Evolutionary conservation across 2,329 filamentous ascomycete genomes (phyloP).

Genomic region (Tolypocladium sp.): DNA sequence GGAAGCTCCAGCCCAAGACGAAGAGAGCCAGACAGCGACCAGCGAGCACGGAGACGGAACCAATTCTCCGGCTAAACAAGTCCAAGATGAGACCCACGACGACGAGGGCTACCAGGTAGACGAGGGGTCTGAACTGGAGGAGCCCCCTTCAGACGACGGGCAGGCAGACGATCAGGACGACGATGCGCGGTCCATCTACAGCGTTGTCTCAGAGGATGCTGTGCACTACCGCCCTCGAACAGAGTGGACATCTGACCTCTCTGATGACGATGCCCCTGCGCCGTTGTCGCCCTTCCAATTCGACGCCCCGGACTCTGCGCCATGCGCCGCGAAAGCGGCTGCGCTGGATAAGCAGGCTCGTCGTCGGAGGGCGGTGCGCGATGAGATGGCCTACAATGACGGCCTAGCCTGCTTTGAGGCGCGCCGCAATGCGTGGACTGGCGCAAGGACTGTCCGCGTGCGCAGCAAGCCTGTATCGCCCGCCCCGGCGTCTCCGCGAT

Average conservation of each 20-base stretch:
- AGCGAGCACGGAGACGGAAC: neutral
- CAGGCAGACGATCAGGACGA: conserved; percentile 26
- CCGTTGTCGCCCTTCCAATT: conserved; percentile 42
- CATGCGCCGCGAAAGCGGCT: conserved; percentile 28
- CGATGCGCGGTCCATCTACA: conserved; percentile 45
- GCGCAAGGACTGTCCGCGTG: conserved; percentile 53
- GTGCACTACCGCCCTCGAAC: conserved; percentile 38
- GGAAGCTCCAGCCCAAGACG: neutral
- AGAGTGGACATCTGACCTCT: conserved; percentile 50
- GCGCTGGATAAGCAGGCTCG: conserved; percentile 42
- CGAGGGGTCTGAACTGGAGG: conserved; percentile 30
- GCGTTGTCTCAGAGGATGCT: conserved; percentile 46
- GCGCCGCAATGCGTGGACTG: conserved; percentile 77
- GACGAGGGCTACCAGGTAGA: conserved; percentile 27
- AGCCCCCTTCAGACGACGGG: conserved; percentile 6
- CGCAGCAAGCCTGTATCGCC: conserved; percentile 34
- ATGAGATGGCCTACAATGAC: conserved; percentile 68
- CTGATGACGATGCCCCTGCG: conserved; percentile 35
- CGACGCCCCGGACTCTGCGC: conserved; percentile 39
- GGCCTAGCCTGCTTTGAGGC: conserved; percentile 73
- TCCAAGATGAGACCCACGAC: conserved; percentile 22
- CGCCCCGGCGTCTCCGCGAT: conserved; percentile 34
- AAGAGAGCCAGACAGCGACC: neutral
- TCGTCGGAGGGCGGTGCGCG: conserved; percentile 46
- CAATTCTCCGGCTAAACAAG: neutral